Evolutionary conservation across 176 grass and related monocot genomes (phyloP).

Genomic region (Juncus inflexus): DNA sequence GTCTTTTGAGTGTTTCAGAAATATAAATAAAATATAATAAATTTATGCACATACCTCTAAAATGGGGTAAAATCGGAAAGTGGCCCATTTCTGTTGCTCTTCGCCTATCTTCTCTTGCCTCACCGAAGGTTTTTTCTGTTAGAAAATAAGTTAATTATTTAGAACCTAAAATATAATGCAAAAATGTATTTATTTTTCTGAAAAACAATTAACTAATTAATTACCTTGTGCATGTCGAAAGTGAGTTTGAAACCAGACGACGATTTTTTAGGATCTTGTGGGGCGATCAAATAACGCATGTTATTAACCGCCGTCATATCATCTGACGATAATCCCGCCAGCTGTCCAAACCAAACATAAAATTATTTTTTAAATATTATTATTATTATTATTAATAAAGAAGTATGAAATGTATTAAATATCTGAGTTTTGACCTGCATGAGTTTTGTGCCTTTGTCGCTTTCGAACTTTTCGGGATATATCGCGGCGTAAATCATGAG

Average conservation of each 20-base stretch:
- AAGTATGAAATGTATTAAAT: neutral
- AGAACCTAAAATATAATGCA: constrained; percentile 1
- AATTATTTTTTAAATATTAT: neutral
- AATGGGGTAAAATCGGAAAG: constrained; percentile 81
- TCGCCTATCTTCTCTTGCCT: constrained; percentile 65
- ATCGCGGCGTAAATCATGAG: constrained; percentile 79
- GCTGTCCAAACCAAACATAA: constrained; percentile 34
- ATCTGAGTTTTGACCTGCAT: constrained; percentile 45
- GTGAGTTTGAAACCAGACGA: constrained; percentile 56
- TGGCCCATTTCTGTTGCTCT: constrained; percentile 50
- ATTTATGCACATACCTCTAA: constrained; percentile 51
- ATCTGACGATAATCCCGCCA: constrained; percentile 63
- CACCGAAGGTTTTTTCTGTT: constrained; percentile 62
- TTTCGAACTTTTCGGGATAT: constrained; percentile 84
- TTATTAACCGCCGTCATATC: constrained; percentile 74
- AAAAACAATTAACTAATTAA: constrained; percentile 6
- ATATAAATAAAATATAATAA: constrained; percentile 1
- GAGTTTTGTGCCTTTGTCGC: constrained; percentile 68
- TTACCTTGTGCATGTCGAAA: constrained; percentile 78
- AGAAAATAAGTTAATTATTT: neutral
- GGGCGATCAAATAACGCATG: constrained; percentile 50
- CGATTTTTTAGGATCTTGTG: constrained; percentile 60
- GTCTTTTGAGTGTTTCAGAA: neutral
- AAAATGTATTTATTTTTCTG: neutral
- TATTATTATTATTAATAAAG: neutral